Evolutionary conservation across 192 early-diverging fungal species (phyloP).

Genomic region (Coemansia sp.): DNA sequence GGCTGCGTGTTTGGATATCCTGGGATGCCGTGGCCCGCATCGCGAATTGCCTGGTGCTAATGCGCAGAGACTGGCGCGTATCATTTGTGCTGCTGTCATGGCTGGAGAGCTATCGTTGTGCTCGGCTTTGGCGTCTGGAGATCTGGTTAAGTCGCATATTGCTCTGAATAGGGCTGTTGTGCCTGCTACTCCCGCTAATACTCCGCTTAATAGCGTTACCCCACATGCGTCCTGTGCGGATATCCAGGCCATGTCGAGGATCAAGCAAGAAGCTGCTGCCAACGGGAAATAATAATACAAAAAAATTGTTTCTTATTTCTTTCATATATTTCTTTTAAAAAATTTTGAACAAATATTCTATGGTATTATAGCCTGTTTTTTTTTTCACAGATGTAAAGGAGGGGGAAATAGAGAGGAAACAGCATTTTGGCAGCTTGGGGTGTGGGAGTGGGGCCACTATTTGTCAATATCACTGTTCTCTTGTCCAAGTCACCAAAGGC

Average conservation of each 20-base stretch:
- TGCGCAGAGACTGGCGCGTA: slow-evolving; percentile 80
- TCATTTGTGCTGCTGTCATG: slow-evolving; percentile 89
- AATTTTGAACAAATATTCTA: too few relatives aligned
- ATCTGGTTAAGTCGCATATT: slow-evolving; percentile 89
- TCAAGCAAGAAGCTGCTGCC: slow-evolving; percentile 18
- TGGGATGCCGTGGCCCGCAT: slow-evolving; percentile 85
- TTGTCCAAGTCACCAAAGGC: too few relatives aligned
- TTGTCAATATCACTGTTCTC: too few relatives aligned
- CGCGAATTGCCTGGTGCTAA: slow-evolving; percentile 78
- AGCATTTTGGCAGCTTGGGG: too few relatives aligned
- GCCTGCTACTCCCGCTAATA: slow-evolving; percentile 43
- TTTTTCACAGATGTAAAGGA: too few relatives aligned
- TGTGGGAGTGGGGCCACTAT: too few relatives aligned
- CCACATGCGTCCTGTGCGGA: slow-evolving; percentile 29
- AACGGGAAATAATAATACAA: slow-evolving; percentile 17
- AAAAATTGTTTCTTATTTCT: neutral
- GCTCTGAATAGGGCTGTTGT: slow-evolving; percentile 73
- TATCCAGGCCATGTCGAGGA: slow-evolving; percentile 14
- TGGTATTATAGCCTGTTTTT: too few relatives aligned
- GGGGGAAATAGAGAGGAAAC: too few relatives aligned
- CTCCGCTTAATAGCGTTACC: slow-evolving; percentile 17
- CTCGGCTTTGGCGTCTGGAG: slow-evolving; percentile 84
- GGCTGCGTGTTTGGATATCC: slow-evolving; percentile 83
- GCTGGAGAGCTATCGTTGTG: slow-evolving; percentile 90
- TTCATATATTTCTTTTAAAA: neutral